Conservation (phyloP, 163 green algal species). For the Coccomyxa subellipsoidea region DNA sequence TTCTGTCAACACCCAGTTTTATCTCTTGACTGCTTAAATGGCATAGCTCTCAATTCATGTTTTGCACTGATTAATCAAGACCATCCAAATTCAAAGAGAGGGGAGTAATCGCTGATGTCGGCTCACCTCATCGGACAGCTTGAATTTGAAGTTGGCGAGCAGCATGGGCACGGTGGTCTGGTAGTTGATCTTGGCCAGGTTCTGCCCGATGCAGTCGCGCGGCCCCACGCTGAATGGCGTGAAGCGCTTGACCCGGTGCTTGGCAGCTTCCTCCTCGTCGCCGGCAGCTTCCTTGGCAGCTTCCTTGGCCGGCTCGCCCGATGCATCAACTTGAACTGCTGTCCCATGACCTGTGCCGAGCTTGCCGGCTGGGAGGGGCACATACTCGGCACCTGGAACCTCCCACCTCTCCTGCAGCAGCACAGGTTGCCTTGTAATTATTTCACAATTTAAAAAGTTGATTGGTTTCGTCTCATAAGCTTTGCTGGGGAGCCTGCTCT, state of each 20-base stretch:
- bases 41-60: too few species aligned
- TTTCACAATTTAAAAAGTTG: too few species aligned
- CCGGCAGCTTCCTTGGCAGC: background rate
- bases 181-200: slow-evolving; percentile 18
- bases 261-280: background rate
- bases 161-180: slow-evolving; percentile 1
- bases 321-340: background rate
- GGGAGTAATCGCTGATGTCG: too few species aligned
- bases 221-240: slow-evolving; percentile 17
- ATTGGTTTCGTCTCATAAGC: too few species aligned
- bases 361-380: background rate
- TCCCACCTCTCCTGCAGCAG: slow-evolving; percentile 16
- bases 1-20: too few species aligned
- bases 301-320: background rate
- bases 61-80: too few species aligned
- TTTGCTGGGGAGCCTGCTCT: too few species aligned
- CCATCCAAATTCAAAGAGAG: too few species aligned
- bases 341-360: background rate
- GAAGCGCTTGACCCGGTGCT: slow-evolving; percentile 16
- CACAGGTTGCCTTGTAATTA: background rate
- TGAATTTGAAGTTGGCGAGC: slow-evolving; percentile 11
- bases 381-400: slow-evolving; percentile 10
- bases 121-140: slow-evolving; percentile 12
- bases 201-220: slow-evolving; percentile 13
- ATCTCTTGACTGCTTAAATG: too few species aligned